Evolutionary conservation across 768 basidiomycete genomes (phyloP).

Genomic region (Wakefieldia striispora): DNA sequence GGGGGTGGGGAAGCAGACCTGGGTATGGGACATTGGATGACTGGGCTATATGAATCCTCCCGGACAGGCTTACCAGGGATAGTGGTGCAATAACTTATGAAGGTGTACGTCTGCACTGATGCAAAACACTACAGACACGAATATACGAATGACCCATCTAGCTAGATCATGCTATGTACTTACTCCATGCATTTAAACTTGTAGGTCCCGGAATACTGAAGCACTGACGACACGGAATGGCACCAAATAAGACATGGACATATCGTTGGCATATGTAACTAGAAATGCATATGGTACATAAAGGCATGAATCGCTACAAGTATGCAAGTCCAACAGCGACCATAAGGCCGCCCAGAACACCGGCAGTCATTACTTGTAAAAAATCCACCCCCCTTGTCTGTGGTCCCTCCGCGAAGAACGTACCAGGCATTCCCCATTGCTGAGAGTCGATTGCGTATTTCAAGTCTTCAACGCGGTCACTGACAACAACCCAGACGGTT

Average conservation of each 20-base stretch:
- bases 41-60: slow-evolving; percentile 45
- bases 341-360: slow-evolving; percentile 30
- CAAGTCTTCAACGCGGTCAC: slow-evolving; percentile 32
- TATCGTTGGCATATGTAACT: slow-evolving; percentile 18
- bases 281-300: slow-evolving; percentile 12
- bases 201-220: background rate
- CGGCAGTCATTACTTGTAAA: slow-evolving; percentile 34
- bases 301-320: slow-evolving; percentile 31
- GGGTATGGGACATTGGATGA: slow-evolving; percentile 48
- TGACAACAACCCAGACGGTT: slow-evolving; percentile 33
- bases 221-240: background rate
- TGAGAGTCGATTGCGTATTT: slow-evolving; percentile 33
- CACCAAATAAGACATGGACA: slow-evolving; percentile 8
- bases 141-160: too few species aligned
- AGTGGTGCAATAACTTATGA: slow-evolving; percentile 11
- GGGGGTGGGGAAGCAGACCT: slow-evolving; percentile 46
- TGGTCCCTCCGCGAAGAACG: slow-evolving; percentile 21
- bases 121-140: too few species aligned
- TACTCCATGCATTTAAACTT: background rate
- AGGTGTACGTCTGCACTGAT: background rate
- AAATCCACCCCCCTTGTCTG: slow-evolving; percentile 22
- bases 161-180: too few species aligned
- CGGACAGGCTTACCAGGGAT: background rate
- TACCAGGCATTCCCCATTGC: slow-evolving; percentile 32
- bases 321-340: slow-evolving; percentile 30